Conservation (phyloP, 176 grass and related monocot species). For the Areca catechu region DNA sequence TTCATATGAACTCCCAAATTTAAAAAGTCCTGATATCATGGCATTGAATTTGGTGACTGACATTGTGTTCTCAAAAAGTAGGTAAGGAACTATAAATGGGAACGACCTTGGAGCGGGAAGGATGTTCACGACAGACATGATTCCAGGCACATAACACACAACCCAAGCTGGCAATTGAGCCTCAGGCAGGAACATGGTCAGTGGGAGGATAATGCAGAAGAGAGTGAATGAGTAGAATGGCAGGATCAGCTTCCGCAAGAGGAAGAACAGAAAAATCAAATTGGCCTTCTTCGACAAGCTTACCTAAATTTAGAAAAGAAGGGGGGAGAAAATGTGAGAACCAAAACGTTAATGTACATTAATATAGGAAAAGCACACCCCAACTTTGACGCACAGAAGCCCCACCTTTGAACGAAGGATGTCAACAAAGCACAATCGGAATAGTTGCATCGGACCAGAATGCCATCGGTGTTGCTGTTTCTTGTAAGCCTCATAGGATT, state of each 20-base stretch:
- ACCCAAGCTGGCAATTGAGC: slow-evolving; percentile 28
- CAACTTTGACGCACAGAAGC: not conserved
- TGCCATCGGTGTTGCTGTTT: slow-evolving; percentile 28
- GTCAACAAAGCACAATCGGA: slow-evolving; percentile 26
- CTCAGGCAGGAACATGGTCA: slow-evolving; percentile 25
- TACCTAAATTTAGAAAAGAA: slow-evolving; percentile 6
- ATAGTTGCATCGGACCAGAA: slow-evolving; percentile 29
- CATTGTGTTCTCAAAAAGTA: slow-evolving; percentile 29
- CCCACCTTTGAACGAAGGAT: slow-evolving; percentile 20
- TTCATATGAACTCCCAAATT: slow-evolving; percentile 26
- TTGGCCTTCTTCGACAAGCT: slow-evolving; percentile 25
- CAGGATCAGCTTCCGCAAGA: slow-evolving; percentile 22
- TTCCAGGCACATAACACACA: slow-evolving; percentile 24
- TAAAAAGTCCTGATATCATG: slow-evolving; percentile 21
- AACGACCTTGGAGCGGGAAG: slow-evolving; percentile 22
- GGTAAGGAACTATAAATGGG: slow-evolving; percentile 25
- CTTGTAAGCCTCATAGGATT: slow-evolving; percentile 28
- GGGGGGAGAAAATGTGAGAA: not conserved
- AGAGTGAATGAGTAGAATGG: slow-evolving; percentile 28
- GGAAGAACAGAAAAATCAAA: slow-evolving; percentile 28
- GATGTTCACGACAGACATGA: slow-evolving; percentile 21
- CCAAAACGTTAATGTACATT: not conserved
- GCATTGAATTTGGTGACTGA: slow-evolving; percentile 30
- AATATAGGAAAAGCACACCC: too few relatives aligned
- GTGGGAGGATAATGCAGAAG: slow-evolving; percentile 26